Evolutionary conservation across 1,139 yeast species (phyloP), one percentile per base, ranked within the genome.

Genomic region (Geotrichum candidum): DNA sequence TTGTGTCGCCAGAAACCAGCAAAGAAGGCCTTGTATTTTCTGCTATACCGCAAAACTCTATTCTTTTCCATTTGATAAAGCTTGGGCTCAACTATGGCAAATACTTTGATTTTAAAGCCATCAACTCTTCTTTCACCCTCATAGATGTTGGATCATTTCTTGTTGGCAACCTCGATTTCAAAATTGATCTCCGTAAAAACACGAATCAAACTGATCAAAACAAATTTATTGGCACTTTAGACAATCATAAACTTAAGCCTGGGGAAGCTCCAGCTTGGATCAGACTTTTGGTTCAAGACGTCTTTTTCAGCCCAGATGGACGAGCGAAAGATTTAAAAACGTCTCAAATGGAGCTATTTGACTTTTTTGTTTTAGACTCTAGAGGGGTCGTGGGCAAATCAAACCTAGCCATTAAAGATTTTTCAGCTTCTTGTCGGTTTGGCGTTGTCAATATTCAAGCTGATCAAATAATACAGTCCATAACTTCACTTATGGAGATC

Each of bases 181-280:
- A 68, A n/a, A 60, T 73, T 1, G 78, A 75, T 57, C 60, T 70
- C 50, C 66, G 74, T 46, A 65, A 64, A 51, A 62, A 57, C 27
- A 59, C 60, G 41, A 57, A 53, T 9, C 58, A 64, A 1, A 31
- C 65, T 3, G 63, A 67, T 25, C 61, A 62, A 31, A 65, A 67
- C 53, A 67, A 68, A 53, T 73, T 74, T 65, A 69, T 70, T 10
- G 78, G 77, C 18, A 75, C 77, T 2, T 65, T 75, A 38, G 77
- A 75, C 59, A 68, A 67, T 59, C 68, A 71, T 59, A 63, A 67
- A 59, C 66, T 69, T 51, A 66, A 66, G 50, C 58, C 64, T 11
- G 72, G 70, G 51, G 77, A 74, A 60, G 65, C 70, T 31, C 72
- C 75, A 10, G 70, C 74, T 1, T 65, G 63, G 31, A 65, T 69